These are phyloP conservation scores for Lophium mytilinum DNA, from an alignment of 495 filamentous ascomycete genomes.

Conservation along the genomic window DNA sequence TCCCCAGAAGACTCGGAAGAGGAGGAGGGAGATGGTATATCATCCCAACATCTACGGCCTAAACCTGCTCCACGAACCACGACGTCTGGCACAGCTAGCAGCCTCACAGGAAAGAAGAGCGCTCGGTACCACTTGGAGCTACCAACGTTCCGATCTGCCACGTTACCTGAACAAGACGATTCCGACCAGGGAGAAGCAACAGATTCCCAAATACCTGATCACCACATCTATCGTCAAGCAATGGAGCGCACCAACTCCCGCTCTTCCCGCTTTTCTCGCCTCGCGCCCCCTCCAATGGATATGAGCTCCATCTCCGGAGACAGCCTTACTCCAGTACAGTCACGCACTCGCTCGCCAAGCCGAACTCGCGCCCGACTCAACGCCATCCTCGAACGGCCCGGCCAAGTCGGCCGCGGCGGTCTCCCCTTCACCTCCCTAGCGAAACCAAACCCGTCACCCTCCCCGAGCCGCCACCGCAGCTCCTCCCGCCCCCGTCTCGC, in stretches of 20 bases:
- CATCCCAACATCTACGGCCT: slow-evolving; percentile 2
- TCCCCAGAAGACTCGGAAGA: slow-evolving; percentile 15
- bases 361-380: slow-evolving; percentile 4
- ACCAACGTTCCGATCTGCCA: slow-evolving; percentile 19
- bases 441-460: slow-evolving; percentile 20
- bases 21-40: slow-evolving; percentile 5
- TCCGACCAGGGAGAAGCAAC: slow-evolving; percentile 2
- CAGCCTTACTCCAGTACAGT: not conserved
- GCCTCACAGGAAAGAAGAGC: slow-evolving; percentile 1
- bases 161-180: not conserved
- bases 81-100: slow-evolving; percentile 7
- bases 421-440: slow-evolving; percentile 29
- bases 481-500: slow-evolving; percentile 26
- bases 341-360: slow-evolving; percentile 7
- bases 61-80: slow-evolving; percentile 1
- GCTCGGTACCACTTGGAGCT: slow-evolving; percentile 17
- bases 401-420: slow-evolving; percentile 41
- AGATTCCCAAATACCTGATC: slow-evolving; percentile 16
- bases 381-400: slow-evolving; percentile 31
- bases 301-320: slow-evolving; percentile 36
- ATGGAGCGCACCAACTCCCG: slow-evolving; percentile 24
- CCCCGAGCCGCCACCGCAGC: slow-evolving; percentile 3
- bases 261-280: slow-evolving; percentile 36
- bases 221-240: slow-evolving; percentile 37
- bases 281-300: slow-evolving; percentile 57